These are phyloP conservation scores for Fusarium paranaense DNA, from an alignment of 2,329 filamentous ascomycete species.

Conservation along the genomic window DNA sequence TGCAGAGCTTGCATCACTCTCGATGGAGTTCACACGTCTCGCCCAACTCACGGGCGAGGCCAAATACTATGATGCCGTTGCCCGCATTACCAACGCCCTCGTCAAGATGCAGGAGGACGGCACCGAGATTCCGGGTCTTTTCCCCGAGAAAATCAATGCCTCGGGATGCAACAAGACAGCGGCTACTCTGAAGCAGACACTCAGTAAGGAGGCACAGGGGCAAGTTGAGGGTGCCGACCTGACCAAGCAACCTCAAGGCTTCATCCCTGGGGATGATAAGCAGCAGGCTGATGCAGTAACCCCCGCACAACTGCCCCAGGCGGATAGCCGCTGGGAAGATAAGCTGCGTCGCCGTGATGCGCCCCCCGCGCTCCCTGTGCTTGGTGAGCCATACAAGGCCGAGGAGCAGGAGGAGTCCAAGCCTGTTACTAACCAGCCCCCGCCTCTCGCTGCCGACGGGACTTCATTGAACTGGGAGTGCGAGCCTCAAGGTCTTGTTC, in stretches of 20 bases:
- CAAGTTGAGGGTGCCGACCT: conserved; percentile 50
- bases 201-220: conserved; percentile 51
- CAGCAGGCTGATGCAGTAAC: conserved; percentile 6
- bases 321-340: conserved; percentile 34
- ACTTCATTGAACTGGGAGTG: conserved; percentile 60
- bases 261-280: conserved; percentile 11
- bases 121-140: conserved; percentile 81
- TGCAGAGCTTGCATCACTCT: conserved; percentile 82
- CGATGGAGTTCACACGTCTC: conserved; percentile 89
- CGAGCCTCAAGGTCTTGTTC: conserved; percentile 68
- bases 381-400: neutral
- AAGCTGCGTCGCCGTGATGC: conserved; percentile 31
- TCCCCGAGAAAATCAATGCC: conserved; percentile 81
- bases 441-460: conserved; percentile 52
- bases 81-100: conserved; percentile 84
- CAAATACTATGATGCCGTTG: conserved; percentile 91
- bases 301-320: conserved; percentile 25
- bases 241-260: conserved; percentile 45
- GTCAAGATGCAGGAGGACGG: conserved; percentile 77
- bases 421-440: conserved; percentile 13
- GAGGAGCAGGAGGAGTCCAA: conserved; percentile 2
- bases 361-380: neutral
- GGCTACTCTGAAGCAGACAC: conserved; percentile 41
- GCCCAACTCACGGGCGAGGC: conserved; percentile 84
- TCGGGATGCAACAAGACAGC: conserved; percentile 78